These are phyloP conservation scores for Cytospora paraplurivora DNA, from an alignment of 2,329 filamentous ascomycete species.

Conservation along the genomic window DNA sequence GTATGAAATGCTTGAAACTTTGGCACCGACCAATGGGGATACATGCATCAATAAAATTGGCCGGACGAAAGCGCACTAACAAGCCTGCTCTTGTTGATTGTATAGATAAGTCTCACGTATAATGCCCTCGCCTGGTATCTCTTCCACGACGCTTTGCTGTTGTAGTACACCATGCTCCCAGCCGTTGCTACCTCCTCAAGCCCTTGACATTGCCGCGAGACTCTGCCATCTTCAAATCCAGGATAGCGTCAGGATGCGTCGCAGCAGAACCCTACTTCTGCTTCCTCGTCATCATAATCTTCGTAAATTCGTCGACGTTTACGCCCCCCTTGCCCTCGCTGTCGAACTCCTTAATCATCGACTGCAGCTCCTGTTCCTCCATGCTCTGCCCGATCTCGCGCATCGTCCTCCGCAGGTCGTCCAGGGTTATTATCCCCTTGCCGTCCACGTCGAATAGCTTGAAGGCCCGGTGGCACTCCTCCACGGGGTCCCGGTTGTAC, in stretches of 20 bases:
- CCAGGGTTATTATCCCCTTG: slow-evolving; percentile 88
- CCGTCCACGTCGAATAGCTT: slow-evolving; percentile 88
- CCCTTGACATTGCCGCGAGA: slow-evolving; percentile 3
- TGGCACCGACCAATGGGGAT: background rate
- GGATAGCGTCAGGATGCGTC: slow-evolving; percentile 2
- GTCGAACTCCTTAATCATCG: slow-evolving; percentile 99
- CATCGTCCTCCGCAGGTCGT: slow-evolving; percentile 84
- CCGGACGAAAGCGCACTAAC: background rate
- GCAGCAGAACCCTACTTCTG: slow-evolving; percentile 28
- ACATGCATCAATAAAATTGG: slow-evolving; percentile 11
- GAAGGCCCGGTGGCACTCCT: slow-evolving; percentile 91
- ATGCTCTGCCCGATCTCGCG: slow-evolving; percentile 90
- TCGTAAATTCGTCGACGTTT: slow-evolving; percentile 68
- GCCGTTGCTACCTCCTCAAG: slow-evolving; percentile 4
- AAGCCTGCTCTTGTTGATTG: slow-evolving; percentile 9
- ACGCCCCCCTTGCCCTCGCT: slow-evolving; percentile 86
- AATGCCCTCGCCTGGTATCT: slow-evolving; percentile 20
- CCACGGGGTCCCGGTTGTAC: slow-evolving; percentile 77
- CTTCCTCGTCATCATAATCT: slow-evolving; percentile 55
- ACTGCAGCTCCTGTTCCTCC: slow-evolving; percentile 86
- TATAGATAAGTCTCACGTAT: slow-evolving; percentile 10
- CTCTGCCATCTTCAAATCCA: slow-evolving; percentile 15
- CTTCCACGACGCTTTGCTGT: slow-evolving; percentile 5
- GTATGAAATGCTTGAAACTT: slow-evolving; percentile 40
- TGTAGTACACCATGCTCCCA: background rate